These are phyloP conservation scores for Rhizomucor miehei DNA, from an alignment of 371 early-diverging fungal genomes.

Conservation along the genomic window DNA sequence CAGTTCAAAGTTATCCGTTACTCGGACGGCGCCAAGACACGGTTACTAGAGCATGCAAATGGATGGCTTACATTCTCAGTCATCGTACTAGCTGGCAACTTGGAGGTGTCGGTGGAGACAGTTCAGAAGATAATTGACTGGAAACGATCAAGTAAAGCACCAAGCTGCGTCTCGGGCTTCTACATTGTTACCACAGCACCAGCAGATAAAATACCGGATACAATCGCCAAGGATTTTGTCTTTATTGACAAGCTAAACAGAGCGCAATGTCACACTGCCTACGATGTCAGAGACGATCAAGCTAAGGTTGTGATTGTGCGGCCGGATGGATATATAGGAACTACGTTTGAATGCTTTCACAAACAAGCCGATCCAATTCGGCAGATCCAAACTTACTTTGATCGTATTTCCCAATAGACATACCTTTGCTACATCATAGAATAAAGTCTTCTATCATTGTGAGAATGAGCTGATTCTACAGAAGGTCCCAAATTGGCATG, in stretches of 20 bases:
- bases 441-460: no score
- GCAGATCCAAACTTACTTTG: no score
- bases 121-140: slow-evolving; percentile 12
- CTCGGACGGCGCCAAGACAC: slow-evolving; percentile 27
- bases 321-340: slow-evolving; percentile 43
- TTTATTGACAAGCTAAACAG: slow-evolving; percentile 41
- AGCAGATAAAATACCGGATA: slow-evolving; percentile 19
- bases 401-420: no score
- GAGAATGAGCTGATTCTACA: no score
- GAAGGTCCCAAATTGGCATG: no score
- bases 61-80: slow-evolving; percentile 32
- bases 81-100: slow-evolving; percentile 29
- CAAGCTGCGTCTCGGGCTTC: slow-evolving; percentile 1
- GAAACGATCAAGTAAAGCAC: not conserved
- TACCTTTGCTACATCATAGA: no score
- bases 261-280: slow-evolving; percentile 39
- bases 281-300: slow-evolving; percentile 10
- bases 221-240: slow-evolving; percentile 17
- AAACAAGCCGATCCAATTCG: no score
- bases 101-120: slow-evolving; percentile 10
- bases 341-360: slow-evolving; percentile 10
- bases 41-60: slow-evolving; percentile 24
- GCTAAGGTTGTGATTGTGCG: slow-evolving; percentile 23
- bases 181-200: slow-evolving; percentile 31
- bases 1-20: slow-evolving; percentile 35